Evolutionary conservation across 306 rosid genomes (phyloP).

Genomic region (Sophora flavescens): DNA sequence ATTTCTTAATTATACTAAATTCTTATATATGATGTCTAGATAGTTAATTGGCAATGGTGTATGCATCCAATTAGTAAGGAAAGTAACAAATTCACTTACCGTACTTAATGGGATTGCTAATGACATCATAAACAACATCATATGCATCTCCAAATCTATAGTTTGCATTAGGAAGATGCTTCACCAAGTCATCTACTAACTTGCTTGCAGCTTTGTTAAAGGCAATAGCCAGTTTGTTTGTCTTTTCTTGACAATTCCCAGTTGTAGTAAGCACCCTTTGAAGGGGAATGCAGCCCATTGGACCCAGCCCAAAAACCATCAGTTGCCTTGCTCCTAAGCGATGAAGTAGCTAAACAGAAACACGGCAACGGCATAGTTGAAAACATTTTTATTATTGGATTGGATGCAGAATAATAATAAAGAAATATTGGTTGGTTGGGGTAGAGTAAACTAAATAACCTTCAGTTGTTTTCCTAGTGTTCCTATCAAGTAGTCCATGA

Average conservation of each 20-base stretch:
- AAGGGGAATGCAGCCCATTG: conserved; percentile 96
- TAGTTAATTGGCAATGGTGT: background rate
- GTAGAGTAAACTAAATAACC: conserved; percentile 51
- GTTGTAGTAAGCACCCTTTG: conserved; percentile 82
- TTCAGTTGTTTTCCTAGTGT: conserved; percentile 70
- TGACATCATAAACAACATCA: conserved; percentile 78
- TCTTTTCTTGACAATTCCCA: conserved; percentile 66
- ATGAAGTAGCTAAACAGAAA: conserved; percentile 67
- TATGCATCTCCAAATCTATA: conserved; percentile 85
- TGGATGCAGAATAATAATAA: background rate
- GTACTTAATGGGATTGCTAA: conserved; percentile 66
- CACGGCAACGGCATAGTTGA: background rate
- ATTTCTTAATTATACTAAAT: background rate
- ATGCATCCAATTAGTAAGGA: background rate
- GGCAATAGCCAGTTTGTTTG: conserved; percentile 79
- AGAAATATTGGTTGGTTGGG: background rate
- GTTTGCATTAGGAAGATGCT: conserved; percentile 70
- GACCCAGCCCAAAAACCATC: conserved; percentile 89
- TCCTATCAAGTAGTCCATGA: conserved; percentile 71
- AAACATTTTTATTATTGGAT: background rate
- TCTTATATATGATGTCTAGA: background rate
- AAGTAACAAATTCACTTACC: conserved; percentile 56
- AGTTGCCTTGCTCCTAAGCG: conserved; percentile 81
- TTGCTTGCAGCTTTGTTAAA: conserved; percentile 73
- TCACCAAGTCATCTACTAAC: conserved; percentile 58